These are phyloP conservation scores for Neocatenulostroma microsporum DNA, from an alignment of 2,329 filamentous ascomycete species.

Conservation along the genomic window DNA sequence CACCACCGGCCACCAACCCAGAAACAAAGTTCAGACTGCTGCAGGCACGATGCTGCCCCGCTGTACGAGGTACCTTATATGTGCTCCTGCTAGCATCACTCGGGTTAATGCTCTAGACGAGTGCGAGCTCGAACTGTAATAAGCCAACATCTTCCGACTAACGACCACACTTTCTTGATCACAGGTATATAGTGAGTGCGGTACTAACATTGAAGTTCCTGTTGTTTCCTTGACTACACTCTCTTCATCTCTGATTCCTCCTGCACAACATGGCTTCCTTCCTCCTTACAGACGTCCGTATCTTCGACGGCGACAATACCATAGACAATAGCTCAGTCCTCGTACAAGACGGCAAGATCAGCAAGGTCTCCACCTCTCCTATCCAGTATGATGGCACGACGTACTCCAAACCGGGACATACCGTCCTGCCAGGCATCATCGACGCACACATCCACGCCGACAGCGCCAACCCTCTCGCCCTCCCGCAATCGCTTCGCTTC, in stretches of 20 bases:
- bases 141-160: no score
- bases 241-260: background rate
- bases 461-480: slow-evolving; percentile 32
- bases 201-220: background rate
- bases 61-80: no score
- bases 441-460: slow-evolving; percentile 45
- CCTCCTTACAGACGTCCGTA: slow-evolving; percentile 36
- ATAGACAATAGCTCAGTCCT: slow-evolving; percentile 37
- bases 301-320: slow-evolving; percentile 41
- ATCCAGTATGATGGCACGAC: slow-evolving; percentile 19
- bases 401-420: slow-evolving; percentile 40
- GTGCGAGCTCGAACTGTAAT: no score
- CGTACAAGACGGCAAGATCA: slow-evolving; percentile 37
- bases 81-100: no score
- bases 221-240: no score
- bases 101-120: no score
- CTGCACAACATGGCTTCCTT: slow-evolving; percentile 29
- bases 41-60: no score
- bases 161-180: no score
- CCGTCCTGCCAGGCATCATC: slow-evolving; percentile 44
- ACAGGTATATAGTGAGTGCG: background rate
- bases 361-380: slow-evolving; percentile 13
- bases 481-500: slow-evolving; percentile 41
- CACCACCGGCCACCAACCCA: no score
- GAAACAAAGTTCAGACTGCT: no score